Evolutionary conservation across 2,329 filamentous ascomycete genomes (phyloP).

Genomic region (Paracorniculantispora psalliotae): DNA sequence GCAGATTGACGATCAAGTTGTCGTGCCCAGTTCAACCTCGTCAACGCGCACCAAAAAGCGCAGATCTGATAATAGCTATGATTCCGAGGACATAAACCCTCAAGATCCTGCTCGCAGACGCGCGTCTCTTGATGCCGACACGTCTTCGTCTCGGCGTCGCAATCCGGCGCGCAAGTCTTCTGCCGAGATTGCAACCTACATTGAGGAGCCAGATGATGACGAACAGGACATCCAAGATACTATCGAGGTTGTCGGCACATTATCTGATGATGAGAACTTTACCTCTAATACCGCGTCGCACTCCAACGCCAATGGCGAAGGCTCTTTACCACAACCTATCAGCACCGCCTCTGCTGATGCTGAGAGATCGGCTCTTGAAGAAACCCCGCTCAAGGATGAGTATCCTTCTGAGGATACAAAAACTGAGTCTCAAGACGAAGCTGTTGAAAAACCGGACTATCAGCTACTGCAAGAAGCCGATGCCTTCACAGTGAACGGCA

Average conservation of each 20-base stretch:
- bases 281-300: background rate
- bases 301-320: background rate
- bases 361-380: background rate
- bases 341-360: background rate
- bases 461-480: conserved; percentile 6
- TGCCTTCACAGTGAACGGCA: background rate
- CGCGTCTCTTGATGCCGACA: conserved; percentile 31
- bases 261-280: conserved; percentile 5
- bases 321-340: background rate
- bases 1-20: conserved; percentile 45
- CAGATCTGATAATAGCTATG: conserved; percentile 30
- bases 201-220: conserved; percentile 29
- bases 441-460: background rate
- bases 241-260: conserved; percentile 8
- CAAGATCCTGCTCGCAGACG: conserved; percentile 32
- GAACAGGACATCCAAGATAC: conserved; percentile 8
- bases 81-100: conserved; percentile 28
- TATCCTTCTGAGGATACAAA: background rate
- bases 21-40: conserved; percentile 30
- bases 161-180: conserved; percentile 35
- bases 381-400: background rate
- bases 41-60: conserved; percentile 33
- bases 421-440: background rate
- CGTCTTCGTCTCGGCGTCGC: conserved; percentile 34
- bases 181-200: conserved; percentile 27